Conservation (phyloP, 2,329 filamentous ascomycete genomes). For the Aureobasidium namibiae region DNA sequence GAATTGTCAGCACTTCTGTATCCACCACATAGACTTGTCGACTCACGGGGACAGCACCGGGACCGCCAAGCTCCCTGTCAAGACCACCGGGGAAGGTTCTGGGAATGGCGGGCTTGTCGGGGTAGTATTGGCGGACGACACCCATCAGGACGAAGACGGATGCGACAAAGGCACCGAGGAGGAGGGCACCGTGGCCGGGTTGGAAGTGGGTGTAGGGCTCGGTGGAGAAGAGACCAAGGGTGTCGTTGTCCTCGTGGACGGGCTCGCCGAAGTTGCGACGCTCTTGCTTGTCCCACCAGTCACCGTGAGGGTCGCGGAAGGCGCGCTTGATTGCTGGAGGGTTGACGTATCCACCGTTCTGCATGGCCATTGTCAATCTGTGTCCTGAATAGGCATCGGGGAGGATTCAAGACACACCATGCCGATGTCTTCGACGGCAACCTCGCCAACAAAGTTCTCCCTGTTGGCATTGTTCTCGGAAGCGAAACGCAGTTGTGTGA, state of each 20-base stretch:
- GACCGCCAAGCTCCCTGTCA: slow-evolving; percentile 41
- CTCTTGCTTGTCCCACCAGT: slow-evolving; percentile 98
- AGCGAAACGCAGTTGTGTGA: slow-evolving; percentile 20
- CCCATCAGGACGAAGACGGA: slow-evolving; percentile 33
- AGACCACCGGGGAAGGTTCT: slow-evolving; percentile 40
- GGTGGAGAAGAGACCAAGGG: slow-evolving; percentile 80
- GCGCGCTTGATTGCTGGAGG: slow-evolving; percentile 74
- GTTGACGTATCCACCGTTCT: slow-evolving; percentile 83
- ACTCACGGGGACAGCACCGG: slow-evolving; percentile 33
- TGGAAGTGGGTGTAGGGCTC: slow-evolving; percentile 82
- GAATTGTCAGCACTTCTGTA: not conserved
- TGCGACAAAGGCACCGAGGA: slow-evolving; percentile 37
- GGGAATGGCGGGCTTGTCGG: slow-evolving; percentile 35
- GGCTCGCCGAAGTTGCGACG: slow-evolving; percentile 94
- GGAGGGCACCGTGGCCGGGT: slow-evolving; percentile 61
- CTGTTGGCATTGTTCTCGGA: slow-evolving; percentile 32
- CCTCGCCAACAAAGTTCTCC: slow-evolving; percentile 10
- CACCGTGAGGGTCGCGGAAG: slow-evolving; percentile 83
- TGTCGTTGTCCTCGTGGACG: slow-evolving; percentile 92
- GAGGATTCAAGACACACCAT: slow-evolving; percentile 48
- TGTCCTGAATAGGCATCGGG: slow-evolving; percentile 13
- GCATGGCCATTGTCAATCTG: slow-evolving; percentile 14
- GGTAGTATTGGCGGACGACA: slow-evolving; percentile 33
- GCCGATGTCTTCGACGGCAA: slow-evolving; percentile 44
- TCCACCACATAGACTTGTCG: not conserved